Conservation (phyloP, 352 stramenopile genomes). For the Globisporangium camurandrum region DNA sequence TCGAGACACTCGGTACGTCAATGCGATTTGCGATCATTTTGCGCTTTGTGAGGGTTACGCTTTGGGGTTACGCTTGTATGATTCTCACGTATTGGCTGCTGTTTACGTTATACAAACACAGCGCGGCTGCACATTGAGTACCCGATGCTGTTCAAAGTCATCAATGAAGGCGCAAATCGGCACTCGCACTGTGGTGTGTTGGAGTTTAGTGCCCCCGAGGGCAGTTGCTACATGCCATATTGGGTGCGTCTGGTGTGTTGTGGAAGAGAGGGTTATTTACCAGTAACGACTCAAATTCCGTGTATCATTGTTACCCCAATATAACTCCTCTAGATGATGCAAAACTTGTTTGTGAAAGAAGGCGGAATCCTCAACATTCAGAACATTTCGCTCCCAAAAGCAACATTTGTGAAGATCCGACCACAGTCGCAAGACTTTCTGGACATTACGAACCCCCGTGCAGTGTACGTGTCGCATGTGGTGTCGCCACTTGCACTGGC, state of each 20-base stretch:
- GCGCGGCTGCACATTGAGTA: constrained; percentile 95
- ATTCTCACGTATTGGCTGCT: constrained; percentile 2
- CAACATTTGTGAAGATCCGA: constrained; percentile 97
- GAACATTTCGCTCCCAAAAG: constrained; percentile 95
- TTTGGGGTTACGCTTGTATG: too few relatives aligned
- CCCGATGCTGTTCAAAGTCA: constrained; percentile 98
- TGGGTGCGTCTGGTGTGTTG: constrained; percentile 82
- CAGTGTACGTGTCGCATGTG: constrained; percentile 77
- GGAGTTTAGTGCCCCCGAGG: constrained; percentile 98
- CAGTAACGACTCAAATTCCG: too few relatives aligned
- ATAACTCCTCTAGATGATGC: constrained; percentile 93
- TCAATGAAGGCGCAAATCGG: constrained; percentile 78
- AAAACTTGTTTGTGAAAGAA: constrained; percentile 95
- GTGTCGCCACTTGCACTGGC: background rate
- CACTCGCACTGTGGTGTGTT: constrained; percentile 96
- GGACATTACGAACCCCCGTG: constrained; percentile 97
- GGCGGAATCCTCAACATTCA: constrained; percentile 94
- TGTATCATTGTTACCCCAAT: too few relatives aligned
- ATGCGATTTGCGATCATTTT: background rate
- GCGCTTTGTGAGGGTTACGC: too few relatives aligned
- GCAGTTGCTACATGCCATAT: constrained; percentile 98
- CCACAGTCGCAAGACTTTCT: constrained; percentile 98
- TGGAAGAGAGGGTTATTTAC: too few relatives aligned
- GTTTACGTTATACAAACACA: constrained; percentile 16
- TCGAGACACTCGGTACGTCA: constrained; percentile 90